phyloP scores from a whole-genome alignment of 2,329 filamentous ascomycete species.

The Dactylella cylindrospora region DNA sequence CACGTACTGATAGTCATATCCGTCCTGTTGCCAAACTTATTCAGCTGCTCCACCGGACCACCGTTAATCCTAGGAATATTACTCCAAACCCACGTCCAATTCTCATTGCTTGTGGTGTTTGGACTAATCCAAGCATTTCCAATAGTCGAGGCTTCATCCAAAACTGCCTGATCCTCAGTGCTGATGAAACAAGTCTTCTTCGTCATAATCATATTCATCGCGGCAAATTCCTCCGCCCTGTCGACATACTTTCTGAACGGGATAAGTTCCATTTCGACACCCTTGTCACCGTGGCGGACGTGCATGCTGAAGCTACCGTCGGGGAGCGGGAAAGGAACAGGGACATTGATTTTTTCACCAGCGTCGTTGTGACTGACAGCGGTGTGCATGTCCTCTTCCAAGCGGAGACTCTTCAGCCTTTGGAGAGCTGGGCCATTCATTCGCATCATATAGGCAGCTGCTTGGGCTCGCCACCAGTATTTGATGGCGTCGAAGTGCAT shows the following conservation, averaged over 20 bases:
- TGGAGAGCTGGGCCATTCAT: conserved; percentile 43
- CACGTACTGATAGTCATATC: conserved; percentile 47
- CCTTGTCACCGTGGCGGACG: conserved; percentile 46
- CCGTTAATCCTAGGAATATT: conserved; percentile 46
- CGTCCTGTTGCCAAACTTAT: conserved; percentile 47
- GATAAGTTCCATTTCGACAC: conserved; percentile 46
- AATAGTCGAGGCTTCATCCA: conserved; percentile 42
- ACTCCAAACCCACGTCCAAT: conserved; percentile 47
- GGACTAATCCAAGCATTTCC: conserved; percentile 36
- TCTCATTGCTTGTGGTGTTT: conserved; percentile 36
- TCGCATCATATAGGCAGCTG: conserved; percentile 46
- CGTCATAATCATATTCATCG: conserved; percentile 44
- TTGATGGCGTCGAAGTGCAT: conserved; percentile 45
- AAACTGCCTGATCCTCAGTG: conserved; percentile 44
- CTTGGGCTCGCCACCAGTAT: conserved; percentile 48
- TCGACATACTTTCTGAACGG: conserved; percentile 42
- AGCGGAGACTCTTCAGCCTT: conserved; percentile 36
- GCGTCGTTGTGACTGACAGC: conserved; percentile 15
- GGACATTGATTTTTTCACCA: conserved; percentile 15
- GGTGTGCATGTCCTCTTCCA: conserved; percentile 25
- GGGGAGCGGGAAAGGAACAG: conserved; percentile 43
- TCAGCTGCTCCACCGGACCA: conserved; percentile 45
- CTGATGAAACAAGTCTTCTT: conserved; percentile 45
- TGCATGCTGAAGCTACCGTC: conserved; percentile 47
- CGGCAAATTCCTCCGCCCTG: conserved; percentile 39